These are phyloP conservation scores for Aspergillus floridensis DNA, from an alignment of 2,329 filamentous ascomycete genomes.

Conservation along the genomic window DNA sequence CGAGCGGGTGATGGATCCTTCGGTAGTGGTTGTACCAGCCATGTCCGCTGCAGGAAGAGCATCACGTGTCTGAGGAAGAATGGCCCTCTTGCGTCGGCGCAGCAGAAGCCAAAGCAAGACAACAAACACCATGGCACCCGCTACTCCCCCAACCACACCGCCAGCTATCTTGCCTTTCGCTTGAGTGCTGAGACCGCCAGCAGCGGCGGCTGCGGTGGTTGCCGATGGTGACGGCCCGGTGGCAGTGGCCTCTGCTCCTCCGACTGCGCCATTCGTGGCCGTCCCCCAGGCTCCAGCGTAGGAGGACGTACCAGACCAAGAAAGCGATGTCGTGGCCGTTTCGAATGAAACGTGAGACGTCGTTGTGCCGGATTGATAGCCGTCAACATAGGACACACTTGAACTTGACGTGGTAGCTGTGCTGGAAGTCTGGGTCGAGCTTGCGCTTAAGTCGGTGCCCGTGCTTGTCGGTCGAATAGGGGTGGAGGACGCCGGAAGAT, in stretches of 20 bases:
- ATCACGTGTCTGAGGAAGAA: slow-evolving; percentile 17
- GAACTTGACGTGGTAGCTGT: background rate
- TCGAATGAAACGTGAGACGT: background rate
- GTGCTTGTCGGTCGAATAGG: background rate
- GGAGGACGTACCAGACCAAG: slow-evolving; percentile 1
- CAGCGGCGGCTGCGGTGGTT: slow-evolving; percentile 12
- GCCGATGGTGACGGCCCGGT: slow-evolving; percentile 6
- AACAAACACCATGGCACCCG: slow-evolving; percentile 53
- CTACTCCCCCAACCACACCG: slow-evolving; percentile 61
- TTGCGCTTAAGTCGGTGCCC: background rate
- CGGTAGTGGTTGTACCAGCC: slow-evolving; percentile 14
- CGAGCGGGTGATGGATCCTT: slow-evolving; percentile 17
- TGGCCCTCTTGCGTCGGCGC: slow-evolving; percentile 50
- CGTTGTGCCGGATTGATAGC: background rate
- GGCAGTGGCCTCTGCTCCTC: slow-evolving; percentile 13
- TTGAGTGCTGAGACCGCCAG: slow-evolving; percentile 23
- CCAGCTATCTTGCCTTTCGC: slow-evolving; percentile 57
- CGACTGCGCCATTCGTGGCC: slow-evolving; percentile 7
- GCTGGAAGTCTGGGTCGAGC: background rate
- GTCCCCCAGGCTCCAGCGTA: slow-evolving; percentile 1
- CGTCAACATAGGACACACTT: background rate
- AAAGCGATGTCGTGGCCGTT: background rate
- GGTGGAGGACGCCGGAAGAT: background rate
- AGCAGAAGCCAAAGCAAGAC: slow-evolving; percentile 34
- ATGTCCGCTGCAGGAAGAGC: slow-evolving; percentile 27